A percentile compares a stretch with the other conserved stretches of the same genome.
Evolutionary conservation across 495 filamentous ascomycete species (phyloP).

Genomic region (Podospora sp.): DNA sequence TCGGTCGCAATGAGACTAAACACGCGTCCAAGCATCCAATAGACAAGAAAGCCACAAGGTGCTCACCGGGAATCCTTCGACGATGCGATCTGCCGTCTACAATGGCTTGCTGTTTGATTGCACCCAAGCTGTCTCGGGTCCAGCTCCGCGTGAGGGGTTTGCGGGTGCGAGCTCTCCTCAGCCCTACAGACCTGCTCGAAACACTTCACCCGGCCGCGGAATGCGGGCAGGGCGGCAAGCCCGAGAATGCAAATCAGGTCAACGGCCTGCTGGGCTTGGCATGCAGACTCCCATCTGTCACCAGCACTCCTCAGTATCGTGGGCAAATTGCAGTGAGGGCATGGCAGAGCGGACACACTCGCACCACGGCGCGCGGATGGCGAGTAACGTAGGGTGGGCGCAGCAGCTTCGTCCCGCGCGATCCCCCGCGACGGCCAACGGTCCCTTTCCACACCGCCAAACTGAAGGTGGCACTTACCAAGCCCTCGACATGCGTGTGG

Average conservation of each 20-base stretch:
- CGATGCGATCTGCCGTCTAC: neutral
- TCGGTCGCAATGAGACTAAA: neutral
- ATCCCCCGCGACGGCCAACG: neutral
- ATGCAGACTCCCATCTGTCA: constrained; percentile 19
- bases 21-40: neutral
- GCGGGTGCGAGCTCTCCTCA: neutral
- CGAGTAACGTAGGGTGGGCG: constrained; percentile 5
- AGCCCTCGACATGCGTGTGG: constrained; percentile 10
- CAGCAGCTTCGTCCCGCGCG: neutral
- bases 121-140: constrained; percentile 11
- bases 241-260: constrained; percentile 18
- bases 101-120: neutral
- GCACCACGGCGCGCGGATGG: neutral
- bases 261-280: constrained; percentile 11
- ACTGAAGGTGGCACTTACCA: constrained; percentile 3
- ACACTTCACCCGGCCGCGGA: constrained; percentile 10
- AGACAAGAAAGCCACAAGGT: neutral
- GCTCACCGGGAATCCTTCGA: neutral
- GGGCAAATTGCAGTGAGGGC: neutral
- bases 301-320: neutral
- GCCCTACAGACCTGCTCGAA: constrained; percentile 5
- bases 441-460: constrained; percentile 8
- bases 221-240: constrained; percentile 9
- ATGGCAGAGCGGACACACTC: neutral
- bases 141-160: neutral